Conservation (phyloP, 2,329 filamentous ascomycete genomes). For the Basipetospora chlamydospora region DNA sequence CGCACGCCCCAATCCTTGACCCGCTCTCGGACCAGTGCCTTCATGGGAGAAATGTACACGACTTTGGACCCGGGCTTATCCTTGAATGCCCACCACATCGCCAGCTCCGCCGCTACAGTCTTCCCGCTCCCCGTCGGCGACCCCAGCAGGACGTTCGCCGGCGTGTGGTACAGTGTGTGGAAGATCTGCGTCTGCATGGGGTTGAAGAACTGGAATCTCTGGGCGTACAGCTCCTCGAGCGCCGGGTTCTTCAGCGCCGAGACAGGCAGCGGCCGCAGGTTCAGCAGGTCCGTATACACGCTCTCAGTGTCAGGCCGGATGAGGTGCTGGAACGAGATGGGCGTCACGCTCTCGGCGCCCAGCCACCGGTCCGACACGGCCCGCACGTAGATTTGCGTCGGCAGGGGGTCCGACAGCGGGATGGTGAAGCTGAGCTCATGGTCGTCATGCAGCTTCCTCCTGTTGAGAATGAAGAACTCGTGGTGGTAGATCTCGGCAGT, state of each 20-base stretch:
- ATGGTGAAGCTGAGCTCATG: conserved; percentile 98
- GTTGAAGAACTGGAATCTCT: conserved; percentile 93
- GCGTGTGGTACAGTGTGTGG: conserved; percentile 85
- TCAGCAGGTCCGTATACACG: conserved; percentile 85
- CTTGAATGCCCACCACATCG: conserved; percentile 99
- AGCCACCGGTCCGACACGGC: conserved; percentile 93
- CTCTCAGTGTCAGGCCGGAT: conserved; percentile 96
- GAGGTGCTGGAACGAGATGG: conserved; percentile 93
- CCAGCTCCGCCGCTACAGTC: conserved; percentile 86
- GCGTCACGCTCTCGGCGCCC: conserved; percentile 86
- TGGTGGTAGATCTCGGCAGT: conserved; percentile 96
- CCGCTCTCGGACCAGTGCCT: conserved; percentile 88
- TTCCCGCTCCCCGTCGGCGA: conserved; percentile 96
- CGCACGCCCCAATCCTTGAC: conserved; percentile 88
- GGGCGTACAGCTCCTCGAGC: conserved; percentile 74
- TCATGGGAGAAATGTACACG: conserved; percentile 98
- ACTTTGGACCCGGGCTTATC: conserved; percentile 92
- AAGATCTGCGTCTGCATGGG: conserved; percentile 99
- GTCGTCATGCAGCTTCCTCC: conserved; percentile 84
- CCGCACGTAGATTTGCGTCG: conserved; percentile 89
- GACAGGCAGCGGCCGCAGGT: conserved; percentile 80
- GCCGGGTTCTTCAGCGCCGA: conserved; percentile 74
- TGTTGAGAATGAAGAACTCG: conserved; percentile 86
- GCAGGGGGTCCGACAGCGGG: conserved; percentile 80
- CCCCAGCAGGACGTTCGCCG: conserved; percentile 82